Base-by-base conservation (phyloP, 2,329 filamentous ascomycete species). In the Magnaporthiopsis rhizophila region DNA sequence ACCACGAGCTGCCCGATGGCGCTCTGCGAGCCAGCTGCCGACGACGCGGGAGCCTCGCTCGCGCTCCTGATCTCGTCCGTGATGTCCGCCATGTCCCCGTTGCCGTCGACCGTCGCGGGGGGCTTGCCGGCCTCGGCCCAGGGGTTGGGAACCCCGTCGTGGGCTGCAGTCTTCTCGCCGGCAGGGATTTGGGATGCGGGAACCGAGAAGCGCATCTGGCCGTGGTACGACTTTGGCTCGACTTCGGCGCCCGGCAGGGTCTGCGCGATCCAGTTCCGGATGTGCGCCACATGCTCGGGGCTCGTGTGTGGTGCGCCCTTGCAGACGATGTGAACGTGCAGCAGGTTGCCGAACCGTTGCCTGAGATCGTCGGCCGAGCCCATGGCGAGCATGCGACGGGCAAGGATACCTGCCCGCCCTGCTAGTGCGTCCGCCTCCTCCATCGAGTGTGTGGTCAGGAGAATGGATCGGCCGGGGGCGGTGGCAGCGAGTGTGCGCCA, bases 371-470 rank as follows among this genome's bases (percentile, higher is more conserved):
- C 86, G 0, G 87, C 88, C 0, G 88, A 89, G 4, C 93, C 93
- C 11, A 95, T 81, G 0, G 92, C 93, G 28, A 97, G 81, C 92
- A 97, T 96, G 38, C 87, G 83, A 69, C 86, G 84, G 11, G 92
- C 91, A 77, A 98, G 86, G 69, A 98, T 97, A 15, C 92, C 94
- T 0, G 90, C 92, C 1, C 92, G 84, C 36, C 86, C 87, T 0
- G 93, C 93, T 2, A 98, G 81, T 0, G 92, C 92, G 71, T 96
- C 92, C 0, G 93, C 94, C 76, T 97, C 94, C 74, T 97, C 93
- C 92, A 97, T 97, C 61, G 86, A 91, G 74, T 98, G 94, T 0
- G 94, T 97, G 0, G 94, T 97, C 24, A 98, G 83, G 1, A 98
- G 81, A 21, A 97, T 85, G 0, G 89, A 90, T n/a, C 93, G 85